Evolutionary conservation across 257 asterid species (phyloP), one percentile per base, ranked within the genome.

Genomic region (Nicotiana tomentosiformis): DNA sequence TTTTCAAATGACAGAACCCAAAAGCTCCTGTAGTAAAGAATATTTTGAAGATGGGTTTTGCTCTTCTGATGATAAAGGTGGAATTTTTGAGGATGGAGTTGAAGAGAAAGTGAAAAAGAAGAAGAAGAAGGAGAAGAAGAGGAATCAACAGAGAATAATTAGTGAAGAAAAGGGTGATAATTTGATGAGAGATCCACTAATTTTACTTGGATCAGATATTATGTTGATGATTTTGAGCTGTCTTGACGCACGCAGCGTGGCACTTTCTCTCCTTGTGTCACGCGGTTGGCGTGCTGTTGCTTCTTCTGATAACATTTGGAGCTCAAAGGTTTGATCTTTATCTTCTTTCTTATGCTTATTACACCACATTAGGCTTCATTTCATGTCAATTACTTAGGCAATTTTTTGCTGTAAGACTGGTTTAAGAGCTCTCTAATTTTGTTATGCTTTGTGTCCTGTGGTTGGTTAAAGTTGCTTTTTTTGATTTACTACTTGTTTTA

Each of bases 211-310:
- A 26, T 80, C 87, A 8, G 97, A 88, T 82, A 83, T 94, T 30
- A 90, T 92, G 97, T 84, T 82, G 86, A 61, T 86, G 83, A 93
- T 91, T 83, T 78, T 94, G 16, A 66, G 83, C 67, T 86, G 77
- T 79, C 89, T 93, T 5, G 96, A 95, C 88, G 93, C 95, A 67
- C 94, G 92, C 92, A 92, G 94, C 92, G 85, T 88, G 91, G 97
- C 93, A 76, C 87, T 69, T 6, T 84, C 92, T 82, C 91, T 92
- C 23, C 82, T 86, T 86, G 95, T 91, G 80, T 92, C 89, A 82
- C 91, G 87, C 12, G 90, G 90, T 1, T 93, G 98, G 98, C 86
- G 84, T 53, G 85, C 67, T 4, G 58, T 91, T 70, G 98, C 97
- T 86, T 93, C 93, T 49, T 58, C 84, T 37, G 95, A 93, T 83